phyloP scores from a whole-genome alignment of 129 eudicot species.

The Deinandra increscens region DNA sequence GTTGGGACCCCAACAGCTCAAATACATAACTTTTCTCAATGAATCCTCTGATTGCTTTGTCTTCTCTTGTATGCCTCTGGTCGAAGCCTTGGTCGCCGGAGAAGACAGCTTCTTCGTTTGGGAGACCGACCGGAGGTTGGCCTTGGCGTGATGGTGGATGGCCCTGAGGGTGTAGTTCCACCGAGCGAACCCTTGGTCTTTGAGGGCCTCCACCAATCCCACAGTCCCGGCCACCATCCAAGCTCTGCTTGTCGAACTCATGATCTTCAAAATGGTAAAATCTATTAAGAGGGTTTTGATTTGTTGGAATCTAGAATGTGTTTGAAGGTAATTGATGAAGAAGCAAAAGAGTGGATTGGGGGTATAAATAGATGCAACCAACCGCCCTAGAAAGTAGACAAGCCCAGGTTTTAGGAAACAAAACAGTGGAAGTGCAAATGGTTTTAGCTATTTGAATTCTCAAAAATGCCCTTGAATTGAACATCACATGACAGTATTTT shows the following conservation, averaged over 20 bases:
- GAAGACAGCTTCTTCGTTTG: slow-evolving; percentile 23
- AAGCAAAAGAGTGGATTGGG: background rate
- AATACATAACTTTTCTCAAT: slow-evolving; percentile 39
- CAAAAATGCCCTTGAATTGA: too few relatives aligned
- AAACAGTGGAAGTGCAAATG: background rate
- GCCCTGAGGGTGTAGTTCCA: slow-evolving; percentile 55
- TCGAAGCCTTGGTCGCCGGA: slow-evolving; percentile 26
- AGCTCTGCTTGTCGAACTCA: slow-evolving; percentile 42
- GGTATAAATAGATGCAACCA: background rate
- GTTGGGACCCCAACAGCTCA: slow-evolving; percentile 39
- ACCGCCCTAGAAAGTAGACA: background rate
- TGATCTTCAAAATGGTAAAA: background rate
- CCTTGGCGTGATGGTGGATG: slow-evolving; percentile 30
- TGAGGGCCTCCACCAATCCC: slow-evolving; percentile 54
- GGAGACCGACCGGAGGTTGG: slow-evolving; percentile 25
- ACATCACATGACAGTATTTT: too few relatives aligned
- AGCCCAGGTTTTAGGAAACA: background rate
- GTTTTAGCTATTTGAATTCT: too few relatives aligned
- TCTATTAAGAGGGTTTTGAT: background rate
- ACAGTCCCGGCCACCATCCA: slow-evolving; percentile 52
- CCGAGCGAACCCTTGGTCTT: slow-evolving; percentile 60
- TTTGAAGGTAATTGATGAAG: slow-evolving; percentile 12
- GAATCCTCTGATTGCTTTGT: slow-evolving; percentile 34
- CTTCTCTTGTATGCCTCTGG: slow-evolving; percentile 2
- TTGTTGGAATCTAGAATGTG: background rate